Evolutionary conservation across 805 yeast genomes (phyloP), one percentile per base, ranked within the genome.

Genomic region (Pichia kluyveri): DNA sequence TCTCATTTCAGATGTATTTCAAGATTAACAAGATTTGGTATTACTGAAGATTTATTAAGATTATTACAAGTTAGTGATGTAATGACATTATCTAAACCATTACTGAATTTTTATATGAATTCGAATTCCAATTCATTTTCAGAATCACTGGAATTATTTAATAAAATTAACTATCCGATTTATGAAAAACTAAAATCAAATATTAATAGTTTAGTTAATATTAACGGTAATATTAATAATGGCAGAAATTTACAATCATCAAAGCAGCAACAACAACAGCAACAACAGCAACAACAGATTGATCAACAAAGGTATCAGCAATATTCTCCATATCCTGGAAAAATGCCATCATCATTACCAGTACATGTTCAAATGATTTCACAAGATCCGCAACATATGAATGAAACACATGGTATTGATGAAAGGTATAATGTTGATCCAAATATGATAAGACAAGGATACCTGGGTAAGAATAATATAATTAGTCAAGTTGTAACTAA

Each of bases 61-160:
- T 71, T 82, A 23, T 65, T 87, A 66, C 91, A 86, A 61, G 77
- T 85, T 5, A 76, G 88, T 40, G 93, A 86, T 62, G 82, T 83
- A 10, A 83, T 88, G 87, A 72, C 88, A 0, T 77, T 79, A 51
- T 70, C 87, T 53, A 74, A 76, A 47, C 80, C 84, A 7, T 66
- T 88, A 47, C 80, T 86, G 79, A 58, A 60, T 38, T 61, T 59
- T 44, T 63, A 59, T 46, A 68, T 72, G 11, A 78, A 72, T 54
- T 74, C 85, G 10, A 67, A 69, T 48, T 63, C 72, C 8, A 68
- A 69, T 32, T 70, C 76, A 27, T 69, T 75, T 4, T 62, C 62
- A 7, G 75, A 82, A 34, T 86, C 89, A 0, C 51, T 78, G 40
- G 75, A 72, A 26, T 77, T 85, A 0, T 66, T 83, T 44, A 62